Evolutionary conservation across 495 filamentous ascomycete genomes (phyloP), one percentile per base, ranked within the genome.

Genomic region (Polyplosphaeria fusca): DNA sequence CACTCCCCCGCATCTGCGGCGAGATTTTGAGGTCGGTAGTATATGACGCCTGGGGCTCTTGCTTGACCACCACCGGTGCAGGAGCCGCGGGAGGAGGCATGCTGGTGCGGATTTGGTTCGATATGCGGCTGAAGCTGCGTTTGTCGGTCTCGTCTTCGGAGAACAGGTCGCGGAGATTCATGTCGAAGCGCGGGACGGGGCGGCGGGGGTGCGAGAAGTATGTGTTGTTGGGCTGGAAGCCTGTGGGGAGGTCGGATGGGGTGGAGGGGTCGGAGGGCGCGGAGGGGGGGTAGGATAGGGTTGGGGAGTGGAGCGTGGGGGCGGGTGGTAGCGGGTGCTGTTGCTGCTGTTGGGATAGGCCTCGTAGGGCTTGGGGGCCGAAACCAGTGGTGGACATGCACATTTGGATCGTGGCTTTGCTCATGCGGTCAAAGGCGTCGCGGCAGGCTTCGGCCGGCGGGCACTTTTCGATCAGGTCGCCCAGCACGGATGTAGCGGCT

Each of bases 351-450:
- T 52, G 44, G 18, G 25, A 28, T 24, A 47, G 19, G 25, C 26
- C 28, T 0, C 58, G 51, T 11, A 65, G 54, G 55, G 54, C 68
- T 66, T 64, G 71, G 46, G 79, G 79, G 11, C 85, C 86, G 64
- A 93, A 92, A 2, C 89, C 89, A 9, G 87, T 91, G 2, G 85
- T 91, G 0, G 85, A 86, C 57, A 89, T 78, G 55, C 84, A 87
- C 91, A 96, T 96, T 60, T 89, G 86, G 7, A 97, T 84, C 0
- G 91, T 96, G 26, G 91, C 92, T 72, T 89, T 95, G 63, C 87
- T 91, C 79, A 95, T 97, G 39, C 92, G 84, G 60, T 94, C 90
- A 71, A 97, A 96, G 12, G 92, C 91, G 69, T 96, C 92, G 2
- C 90, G 82, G 64, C 92, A 97, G 23, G 86, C 85, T 74, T 89